Evolutionary conservation across 352 stramenopile genomes (phyloP), one percentile per base, ranked within the genome.

Genomic region (Globisporangium splendens): DNA sequence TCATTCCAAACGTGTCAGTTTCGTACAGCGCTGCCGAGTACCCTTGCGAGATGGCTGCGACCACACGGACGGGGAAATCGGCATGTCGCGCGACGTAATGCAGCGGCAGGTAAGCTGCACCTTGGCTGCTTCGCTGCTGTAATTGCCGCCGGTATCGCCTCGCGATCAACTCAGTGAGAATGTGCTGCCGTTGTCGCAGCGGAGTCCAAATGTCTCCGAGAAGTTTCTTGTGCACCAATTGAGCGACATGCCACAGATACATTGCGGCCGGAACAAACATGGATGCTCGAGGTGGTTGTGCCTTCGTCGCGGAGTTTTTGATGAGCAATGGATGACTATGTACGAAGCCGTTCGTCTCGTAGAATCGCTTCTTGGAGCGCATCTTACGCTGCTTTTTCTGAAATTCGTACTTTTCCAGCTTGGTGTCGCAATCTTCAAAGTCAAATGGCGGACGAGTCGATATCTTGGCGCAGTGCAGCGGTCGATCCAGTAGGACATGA

Each of bases 21-120:
- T 65, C 54, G n/a, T 18, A 17, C 33, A 86, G 59, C 7, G 75
- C 82, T 4, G 87, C 73, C 0, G 46, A 55, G 44, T 78, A 77
- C 0, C 71, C 77, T 4, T 63, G 6, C 1, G 73, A 70, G n/a
- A 91, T 70, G 0, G 65, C 56, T 7, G 57, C 52, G 22, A 88
- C 50, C 3, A 88, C 64, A 21, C 52, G 13, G 8, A 80, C 49
- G 1, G 65, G 56, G 5, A 81, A 74, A 2, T 62, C 42, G 1
- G 59, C n/a, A 35, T 87, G 54, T 4, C 74, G 74, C 14, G 89
- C 61, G 14, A 71, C 76, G 48, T 80, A 81, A 50, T 91, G 82
- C 15, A 91, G 69, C 7, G 82, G 79, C 8, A 88, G 60, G 20
- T 75, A 79, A 0, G 46, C 42, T 5, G 73, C 66, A 0, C 66